These are phyloP conservation scores for Claviceps capensis DNA, from an alignment of 2,329 filamentous ascomycete species.

Conservation along the genomic window DNA sequence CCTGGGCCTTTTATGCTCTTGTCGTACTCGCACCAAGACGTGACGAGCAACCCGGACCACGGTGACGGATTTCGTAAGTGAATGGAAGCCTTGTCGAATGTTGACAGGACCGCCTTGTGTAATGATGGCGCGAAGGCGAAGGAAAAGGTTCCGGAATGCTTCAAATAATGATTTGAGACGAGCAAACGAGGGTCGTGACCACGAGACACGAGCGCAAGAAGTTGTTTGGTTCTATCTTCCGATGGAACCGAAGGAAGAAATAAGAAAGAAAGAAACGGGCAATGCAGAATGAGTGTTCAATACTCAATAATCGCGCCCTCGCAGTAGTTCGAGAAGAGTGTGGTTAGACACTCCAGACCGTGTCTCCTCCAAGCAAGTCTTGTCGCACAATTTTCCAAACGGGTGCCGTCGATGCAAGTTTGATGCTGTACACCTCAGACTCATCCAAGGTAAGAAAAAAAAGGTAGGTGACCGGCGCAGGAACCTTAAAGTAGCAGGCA, in stretches of 20 bases:
- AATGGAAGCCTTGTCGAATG: not conserved
- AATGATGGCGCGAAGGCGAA: not conserved
- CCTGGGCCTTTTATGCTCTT: not conserved
- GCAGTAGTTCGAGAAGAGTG: not conserved
- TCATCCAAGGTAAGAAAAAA: not conserved
- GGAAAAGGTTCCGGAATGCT: not conserved
- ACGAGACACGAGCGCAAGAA: too few species aligned
- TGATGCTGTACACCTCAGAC: not conserved
- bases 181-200: not conserved
- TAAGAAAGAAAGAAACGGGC: not conserved
- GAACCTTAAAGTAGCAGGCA: not conserved
- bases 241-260: not conserved
- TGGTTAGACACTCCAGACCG: not conserved
- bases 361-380: not conserved
- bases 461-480: not conserved
- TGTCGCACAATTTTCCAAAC: not conserved
- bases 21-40: not conserved
- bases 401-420: not conserved
- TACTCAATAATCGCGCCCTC: not conserved
- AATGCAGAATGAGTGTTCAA: not conserved
- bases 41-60: not conserved
- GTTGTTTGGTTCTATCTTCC: not conserved
- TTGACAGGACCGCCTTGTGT: not conserved
- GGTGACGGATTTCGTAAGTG: not conserved
- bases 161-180: not conserved